Evolutionary conservation across 2,329 filamentous ascomycete genomes (phyloP).

Genomic region (Fusarium odoratissimum): DNA sequence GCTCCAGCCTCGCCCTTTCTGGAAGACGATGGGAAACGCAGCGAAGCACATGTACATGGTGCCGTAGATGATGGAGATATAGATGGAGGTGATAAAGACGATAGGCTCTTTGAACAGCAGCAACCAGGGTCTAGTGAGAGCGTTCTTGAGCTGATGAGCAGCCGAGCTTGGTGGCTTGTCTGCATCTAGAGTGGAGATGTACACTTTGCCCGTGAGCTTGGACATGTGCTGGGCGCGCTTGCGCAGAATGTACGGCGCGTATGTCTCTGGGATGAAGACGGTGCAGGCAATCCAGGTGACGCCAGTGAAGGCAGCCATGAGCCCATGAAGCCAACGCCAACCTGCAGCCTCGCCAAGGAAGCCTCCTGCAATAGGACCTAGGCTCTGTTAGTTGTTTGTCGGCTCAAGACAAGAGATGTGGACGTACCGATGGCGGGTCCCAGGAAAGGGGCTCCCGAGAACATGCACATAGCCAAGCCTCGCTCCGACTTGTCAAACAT

Average conservation of each 20-base stretch:
- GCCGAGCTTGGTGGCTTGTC: constrained; percentile 49
- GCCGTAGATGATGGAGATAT: constrained; percentile 64
- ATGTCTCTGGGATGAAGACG: constrained; percentile 55
- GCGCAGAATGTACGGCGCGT: constrained; percentile 43
- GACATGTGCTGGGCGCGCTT: constrained; percentile 39
- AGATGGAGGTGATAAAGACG: constrained; percentile 71
- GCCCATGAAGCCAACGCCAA: constrained; percentile 63
- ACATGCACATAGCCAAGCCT: constrained; percentile 65
- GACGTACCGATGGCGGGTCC: constrained; percentile 27
- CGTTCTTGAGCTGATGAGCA: constrained; percentile 59
- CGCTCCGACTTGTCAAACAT: constrained; percentile 59
- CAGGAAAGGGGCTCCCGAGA: constrained; percentile 60
- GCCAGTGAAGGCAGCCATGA: constrained; percentile 56
- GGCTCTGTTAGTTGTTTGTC: neutral
- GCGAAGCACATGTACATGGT: constrained; percentile 33
- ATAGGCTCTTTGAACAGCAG: constrained; percentile 78
- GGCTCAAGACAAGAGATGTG: accelerated
- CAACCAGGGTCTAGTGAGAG: constrained; percentile 70
- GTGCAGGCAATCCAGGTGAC: constrained; percentile 48
- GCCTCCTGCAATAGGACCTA: constrained; percentile 65
- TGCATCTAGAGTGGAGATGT: constrained; percentile 55
- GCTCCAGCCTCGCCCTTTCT: constrained; percentile 14
- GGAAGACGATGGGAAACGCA: constrained; percentile 25
- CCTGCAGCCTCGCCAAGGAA: constrained; percentile 66
- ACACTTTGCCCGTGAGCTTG: constrained; percentile 33